Evolutionary conservation across 129 eudicot species (phyloP).

Genomic region (Logfia minima): DNA sequence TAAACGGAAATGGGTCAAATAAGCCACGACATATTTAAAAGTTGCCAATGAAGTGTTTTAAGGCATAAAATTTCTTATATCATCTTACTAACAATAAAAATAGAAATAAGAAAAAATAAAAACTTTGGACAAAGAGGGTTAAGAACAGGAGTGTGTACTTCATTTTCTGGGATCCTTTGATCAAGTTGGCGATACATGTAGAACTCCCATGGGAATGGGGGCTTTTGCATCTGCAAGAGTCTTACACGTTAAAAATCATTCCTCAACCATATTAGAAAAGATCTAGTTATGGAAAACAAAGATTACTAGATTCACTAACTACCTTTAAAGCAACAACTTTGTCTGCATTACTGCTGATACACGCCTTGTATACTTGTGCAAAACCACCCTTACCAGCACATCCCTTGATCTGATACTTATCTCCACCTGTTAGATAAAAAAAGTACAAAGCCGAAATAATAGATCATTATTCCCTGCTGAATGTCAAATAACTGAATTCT

Average conservation of each 20-base stretch:
- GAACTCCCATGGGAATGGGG: constrained; percentile 96
- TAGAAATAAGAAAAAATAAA: not conserved
- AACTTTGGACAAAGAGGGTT: not conserved
- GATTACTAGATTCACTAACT: constrained; percentile 9
- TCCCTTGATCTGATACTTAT: constrained; percentile 81
- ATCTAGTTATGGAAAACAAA: not conserved
- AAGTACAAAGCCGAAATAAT: not conserved
- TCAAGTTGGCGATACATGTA: constrained; percentile 96
- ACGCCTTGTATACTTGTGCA: constrained; percentile 93
- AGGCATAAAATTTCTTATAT: not conserved
- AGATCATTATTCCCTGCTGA: not conserved
- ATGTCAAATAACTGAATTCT: not conserved
- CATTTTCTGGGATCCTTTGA: constrained; percentile 59
- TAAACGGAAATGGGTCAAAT: not conserved
- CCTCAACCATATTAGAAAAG: not conserved
- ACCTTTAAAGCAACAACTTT: constrained; percentile 92
- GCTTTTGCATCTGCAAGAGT: constrained; percentile 82
- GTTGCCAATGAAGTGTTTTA: not conserved
- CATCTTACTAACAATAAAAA: not conserved
- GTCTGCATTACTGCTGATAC: constrained; percentile 52
- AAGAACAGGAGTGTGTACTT: constrained; percentile 49
- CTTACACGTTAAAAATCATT: constrained; percentile 16
- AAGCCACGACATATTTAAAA: no score
- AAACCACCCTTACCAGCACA: constrained; percentile 97
- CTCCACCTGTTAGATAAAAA: constrained; percentile 51